Evolutionary conservation across 1,139 yeast species (phyloP).

Genomic region (Eremothecium sinecaudum): DNA sequence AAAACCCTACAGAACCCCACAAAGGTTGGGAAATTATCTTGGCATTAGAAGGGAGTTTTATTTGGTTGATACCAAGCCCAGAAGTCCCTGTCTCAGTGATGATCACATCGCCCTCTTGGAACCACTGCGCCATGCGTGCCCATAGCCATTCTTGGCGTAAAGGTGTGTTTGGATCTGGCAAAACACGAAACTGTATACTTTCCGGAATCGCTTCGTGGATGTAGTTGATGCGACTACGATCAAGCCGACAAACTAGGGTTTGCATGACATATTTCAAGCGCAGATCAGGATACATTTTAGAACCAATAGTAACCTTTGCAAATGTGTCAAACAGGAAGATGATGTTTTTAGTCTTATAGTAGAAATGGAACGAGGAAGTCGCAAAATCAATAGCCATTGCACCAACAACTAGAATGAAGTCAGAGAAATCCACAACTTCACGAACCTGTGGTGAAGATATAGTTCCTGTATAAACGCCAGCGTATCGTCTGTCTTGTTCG

Average conservation of each 20-base stretch:
- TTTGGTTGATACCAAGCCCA: conserved; percentile 72
- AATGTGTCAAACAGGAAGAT: conserved; percentile 75
- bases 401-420: conserved; percentile 67
- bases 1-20: conserved; percentile 84
- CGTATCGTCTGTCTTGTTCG: conserved; percentile 61
- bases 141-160: conserved; percentile 76
- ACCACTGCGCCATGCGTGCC: conserved; percentile 67
- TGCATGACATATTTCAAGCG: conserved; percentile 58
- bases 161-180: conserved; percentile 24
- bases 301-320: conserved; percentile 47
- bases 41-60: conserved; percentile 61
- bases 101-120: conserved; percentile 66
- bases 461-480: conserved; percentile 78
- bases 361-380: conserved; percentile 78
- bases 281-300: conserved; percentile 63
- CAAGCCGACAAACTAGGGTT: conserved; percentile 35
- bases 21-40: conserved; percentile 76
- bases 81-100: conserved; percentile 86
- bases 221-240: conserved; percentile 32
- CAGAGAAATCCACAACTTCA: conserved; percentile 66
- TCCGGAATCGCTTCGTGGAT: conserved; percentile 30
- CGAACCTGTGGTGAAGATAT: conserved; percentile 68
- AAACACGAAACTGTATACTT: conserved; percentile 19
- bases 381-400: conserved; percentile 76
- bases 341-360: conserved; percentile 63